These are phyloP conservation scores for Ustulina deusta DNA, from an alignment of 2,329 filamentous ascomycete species.

Conservation along the genomic window DNA sequence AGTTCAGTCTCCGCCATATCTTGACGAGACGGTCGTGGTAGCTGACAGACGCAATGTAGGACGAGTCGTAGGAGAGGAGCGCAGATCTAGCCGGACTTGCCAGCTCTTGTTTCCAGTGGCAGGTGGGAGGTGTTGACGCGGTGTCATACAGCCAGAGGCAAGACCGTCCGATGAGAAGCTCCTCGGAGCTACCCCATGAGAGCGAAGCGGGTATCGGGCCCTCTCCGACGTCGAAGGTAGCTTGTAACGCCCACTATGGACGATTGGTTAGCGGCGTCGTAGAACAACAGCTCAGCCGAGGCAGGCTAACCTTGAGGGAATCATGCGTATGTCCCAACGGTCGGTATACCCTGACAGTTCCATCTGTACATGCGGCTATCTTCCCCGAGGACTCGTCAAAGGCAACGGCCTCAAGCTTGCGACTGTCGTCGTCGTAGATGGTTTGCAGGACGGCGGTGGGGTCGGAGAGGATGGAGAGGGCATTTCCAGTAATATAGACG, in stretches of 20 bases:
- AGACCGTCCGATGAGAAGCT: slow-evolving; percentile 82
- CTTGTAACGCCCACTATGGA: slow-evolving; percentile 72
- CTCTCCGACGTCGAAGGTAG: slow-evolving; percentile 66
- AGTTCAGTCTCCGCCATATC: slow-evolving; percentile 89
- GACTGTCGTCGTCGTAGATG: slow-evolving; percentile 84
- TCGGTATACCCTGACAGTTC: slow-evolving; percentile 79
- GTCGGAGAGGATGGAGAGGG: slow-evolving; percentile 83
- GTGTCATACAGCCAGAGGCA: slow-evolving; percentile 76
- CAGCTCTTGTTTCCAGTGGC: slow-evolving; percentile 79
- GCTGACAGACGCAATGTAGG: slow-evolving; percentile 85
- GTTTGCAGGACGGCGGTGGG: slow-evolving; percentile 85
- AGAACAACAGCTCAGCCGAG: slow-evolving; percentile 4
- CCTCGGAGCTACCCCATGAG: slow-evolving; percentile 89
- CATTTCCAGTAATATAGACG: slow-evolving; percentile 89
- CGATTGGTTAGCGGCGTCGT: slow-evolving; percentile 34
- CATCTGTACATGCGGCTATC: slow-evolving; percentile 79
- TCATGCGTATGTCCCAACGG: slow-evolving; percentile 78
- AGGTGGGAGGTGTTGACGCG: slow-evolving; percentile 61
- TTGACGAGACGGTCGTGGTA: slow-evolving; percentile 86
- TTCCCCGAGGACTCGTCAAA: slow-evolving; percentile 87
- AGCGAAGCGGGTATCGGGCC: slow-evolving; percentile 65
- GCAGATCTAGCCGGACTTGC: slow-evolving; percentile 81
- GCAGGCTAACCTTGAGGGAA: slow-evolving; percentile 73
- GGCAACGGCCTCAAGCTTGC: slow-evolving; percentile 76
- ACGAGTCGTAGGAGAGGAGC: slow-evolving; percentile 85